Evolutionary conservation across 345 rosid genomes (phyloP).

Genomic region (Boechera retrofracta): DNA sequence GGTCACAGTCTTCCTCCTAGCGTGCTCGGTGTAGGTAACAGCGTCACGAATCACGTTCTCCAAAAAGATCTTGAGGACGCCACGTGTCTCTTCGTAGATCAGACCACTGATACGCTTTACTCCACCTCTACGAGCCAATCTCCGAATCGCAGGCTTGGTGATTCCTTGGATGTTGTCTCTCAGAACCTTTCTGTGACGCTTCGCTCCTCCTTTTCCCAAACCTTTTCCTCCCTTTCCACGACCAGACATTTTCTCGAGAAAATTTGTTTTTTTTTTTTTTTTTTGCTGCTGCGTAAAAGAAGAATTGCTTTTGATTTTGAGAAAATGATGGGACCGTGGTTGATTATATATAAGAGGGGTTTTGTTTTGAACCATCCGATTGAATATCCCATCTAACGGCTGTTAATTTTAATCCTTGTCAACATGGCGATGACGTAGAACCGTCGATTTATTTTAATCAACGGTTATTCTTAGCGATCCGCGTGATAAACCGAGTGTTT

Average conservation of each 20-base stretch:
- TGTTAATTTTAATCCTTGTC: conserved; percentile 6
- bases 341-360: conserved; percentile 35
- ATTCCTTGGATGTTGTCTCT: conserved; percentile 48
- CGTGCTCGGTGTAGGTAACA: conserved; percentile 45
- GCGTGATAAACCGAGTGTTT: not conserved
- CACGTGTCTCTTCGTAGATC: conserved; percentile 42
- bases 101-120: conserved; percentile 47
- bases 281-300: not conserved
- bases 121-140: conserved; percentile 46
- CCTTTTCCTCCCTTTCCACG: conserved; percentile 49
- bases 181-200: conserved; percentile 46
- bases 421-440: not conserved
- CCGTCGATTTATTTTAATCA: conserved; percentile 16
- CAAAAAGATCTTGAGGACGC: conserved; percentile 43
- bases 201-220: conserved; percentile 40
- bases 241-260: conserved; percentile 36
- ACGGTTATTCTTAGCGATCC: conserved; percentile 16
- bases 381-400: conserved; percentile 14
- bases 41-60: conserved; percentile 45
- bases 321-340: not conserved
- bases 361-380: conserved; percentile 30
- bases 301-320: not conserved
- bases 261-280: not conserved
- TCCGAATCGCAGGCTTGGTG: conserved; percentile 41
- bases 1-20: conserved; percentile 43